A percentile compares a stretch with the other conserved stretches of the same genome.
These are phyloP conservation scores for Trichoderma parareesei DNA, from an alignment of 495 filamentous ascomycete genomes.

Conservation along the genomic window DNA sequence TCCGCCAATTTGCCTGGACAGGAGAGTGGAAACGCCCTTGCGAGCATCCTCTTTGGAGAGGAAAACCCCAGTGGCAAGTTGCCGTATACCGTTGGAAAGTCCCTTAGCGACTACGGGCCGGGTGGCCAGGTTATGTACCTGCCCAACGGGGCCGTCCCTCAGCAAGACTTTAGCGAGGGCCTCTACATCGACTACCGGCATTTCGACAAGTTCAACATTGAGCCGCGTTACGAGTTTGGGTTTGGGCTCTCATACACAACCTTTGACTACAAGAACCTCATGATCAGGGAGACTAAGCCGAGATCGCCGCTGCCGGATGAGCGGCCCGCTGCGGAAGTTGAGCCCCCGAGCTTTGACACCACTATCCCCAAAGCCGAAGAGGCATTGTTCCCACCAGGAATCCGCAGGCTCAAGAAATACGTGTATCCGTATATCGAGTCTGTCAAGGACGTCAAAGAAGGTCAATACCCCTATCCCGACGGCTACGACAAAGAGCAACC, in stretches of 20 bases:
- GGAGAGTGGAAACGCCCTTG: conserved; percentile 79
- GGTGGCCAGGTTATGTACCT: conserved; percentile 67
- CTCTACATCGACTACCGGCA: conserved; percentile 86
- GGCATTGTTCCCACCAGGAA: conserved; percentile 56
- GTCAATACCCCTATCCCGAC: conserved; percentile 61
- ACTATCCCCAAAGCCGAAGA: conserved; percentile 47
- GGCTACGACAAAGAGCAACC: conserved; percentile 52
- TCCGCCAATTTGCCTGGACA: conserved; percentile 85
- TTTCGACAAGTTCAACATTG: conserved; percentile 67
- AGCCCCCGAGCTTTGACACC: conserved; percentile 54
- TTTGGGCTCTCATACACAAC: conserved; percentile 75
- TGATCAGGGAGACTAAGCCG: conserved; percentile 42
- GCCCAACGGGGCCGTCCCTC: conserved; percentile 64
- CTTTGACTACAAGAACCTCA: conserved; percentile 59
- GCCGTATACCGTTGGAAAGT: conserved; percentile 85
- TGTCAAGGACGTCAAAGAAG: conserved; percentile 46
- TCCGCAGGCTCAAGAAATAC: conserved; percentile 66
- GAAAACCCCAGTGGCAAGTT: conserved; percentile 80
- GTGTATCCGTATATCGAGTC: conserved; percentile 78
- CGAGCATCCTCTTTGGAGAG: conserved; percentile 77
- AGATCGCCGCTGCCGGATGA: conserved; percentile 54
- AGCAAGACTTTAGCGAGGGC: conserved; percentile 78
- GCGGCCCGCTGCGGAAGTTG: conserved; percentile 44
- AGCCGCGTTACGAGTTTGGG: conserved; percentile 69
- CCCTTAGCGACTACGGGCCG: conserved; percentile 72